A percentile compares a stretch with the other conserved stretches of the same genome.
Evolutionary conservation across 2,329 filamentous ascomycete species (phyloP).

Genomic region (Trichoderma sp.): DNA sequence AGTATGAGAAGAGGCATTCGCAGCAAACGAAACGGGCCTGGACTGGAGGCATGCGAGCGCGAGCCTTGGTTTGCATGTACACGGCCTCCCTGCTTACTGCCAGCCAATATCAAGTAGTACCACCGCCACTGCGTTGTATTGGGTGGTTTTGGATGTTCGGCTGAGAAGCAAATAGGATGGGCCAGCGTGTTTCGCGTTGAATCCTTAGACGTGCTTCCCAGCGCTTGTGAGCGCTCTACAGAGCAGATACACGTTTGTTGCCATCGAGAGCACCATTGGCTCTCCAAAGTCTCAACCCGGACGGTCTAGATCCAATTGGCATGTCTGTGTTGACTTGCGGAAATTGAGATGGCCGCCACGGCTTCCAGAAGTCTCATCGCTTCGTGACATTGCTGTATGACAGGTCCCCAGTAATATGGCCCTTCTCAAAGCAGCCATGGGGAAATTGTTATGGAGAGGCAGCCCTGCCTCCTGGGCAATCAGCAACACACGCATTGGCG

Average conservation of each 20-base stretch:
- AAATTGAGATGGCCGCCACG: constrained; percentile 3
- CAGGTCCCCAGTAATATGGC: neutral
- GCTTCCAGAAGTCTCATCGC: neutral
- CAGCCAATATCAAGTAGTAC: neutral
- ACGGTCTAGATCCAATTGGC: neutral
- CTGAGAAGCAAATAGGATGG: neutral
- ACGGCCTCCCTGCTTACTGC: neutral
- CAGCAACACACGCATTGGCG: constrained; percentile 20
- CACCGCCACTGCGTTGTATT: neutral
- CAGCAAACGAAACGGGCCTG: neutral
- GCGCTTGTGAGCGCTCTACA: neutral
- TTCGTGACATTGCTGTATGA: neutral
- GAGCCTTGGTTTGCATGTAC: constrained; percentile 1
- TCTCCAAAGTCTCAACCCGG: constrained; percentile 8
- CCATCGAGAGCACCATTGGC: neutral
- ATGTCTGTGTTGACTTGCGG: neutral
- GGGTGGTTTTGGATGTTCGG: neutral
- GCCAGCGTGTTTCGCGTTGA: neutral
- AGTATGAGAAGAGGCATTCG: neutral
- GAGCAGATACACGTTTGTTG: neutral
- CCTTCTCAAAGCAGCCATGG: constrained; percentile 1
- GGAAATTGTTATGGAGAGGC: neutral
- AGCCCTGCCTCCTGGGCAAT: constrained; percentile 14
- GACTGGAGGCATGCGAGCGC: constrained; percentile 8
- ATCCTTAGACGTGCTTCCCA: neutral